Conservation (phyloP, 805 yeast species). For the Jamesozyma jinghongensis region DNA sequence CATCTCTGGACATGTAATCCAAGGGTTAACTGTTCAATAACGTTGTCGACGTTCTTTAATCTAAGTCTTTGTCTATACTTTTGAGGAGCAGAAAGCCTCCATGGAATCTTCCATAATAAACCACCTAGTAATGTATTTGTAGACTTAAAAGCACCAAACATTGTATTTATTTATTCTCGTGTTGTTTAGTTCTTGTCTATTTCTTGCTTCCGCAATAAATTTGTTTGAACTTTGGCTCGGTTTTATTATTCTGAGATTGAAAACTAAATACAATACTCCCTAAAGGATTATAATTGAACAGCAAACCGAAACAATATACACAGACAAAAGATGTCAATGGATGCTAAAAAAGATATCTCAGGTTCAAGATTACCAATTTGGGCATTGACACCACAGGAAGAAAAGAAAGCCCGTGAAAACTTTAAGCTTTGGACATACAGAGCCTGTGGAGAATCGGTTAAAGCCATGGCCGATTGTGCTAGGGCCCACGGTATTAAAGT, state of each 20-base stretch:
- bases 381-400: slow-evolving; percentile 71
- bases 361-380: slow-evolving; percentile 48
- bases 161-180: slow-evolving; percentile 1
- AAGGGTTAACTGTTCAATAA: slow-evolving; percentile 40
- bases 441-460: slow-evolving; percentile 59
- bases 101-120: slow-evolving; percentile 52
- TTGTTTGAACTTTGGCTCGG: not conserved
- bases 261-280: not conserved
- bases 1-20: slow-evolving; percentile 25
- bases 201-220: not conserved
- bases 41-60: slow-evolving; percentile 71
- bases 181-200: not conserved
- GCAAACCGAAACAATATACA: not conserved
- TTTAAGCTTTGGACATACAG: slow-evolving; percentile 62
- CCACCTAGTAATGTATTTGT: slow-evolving; percentile 26
- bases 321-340: not conserved
- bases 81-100: slow-evolving; percentile 70
- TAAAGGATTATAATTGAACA: not conserved
- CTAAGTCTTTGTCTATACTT: slow-evolving; percentile 80
- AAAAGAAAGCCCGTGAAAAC: slow-evolving; percentile 58
- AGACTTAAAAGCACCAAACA: slow-evolving; percentile 29
- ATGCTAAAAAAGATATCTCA: not conserved
- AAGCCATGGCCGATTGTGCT: slow-evolving; percentile 57
- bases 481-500: slow-evolving; percentile 53
- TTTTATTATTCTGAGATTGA: not conserved